Evolutionary conservation across 305 asterid genomes (phyloP).

Genomic region (Fraxinus latifolia): DNA sequence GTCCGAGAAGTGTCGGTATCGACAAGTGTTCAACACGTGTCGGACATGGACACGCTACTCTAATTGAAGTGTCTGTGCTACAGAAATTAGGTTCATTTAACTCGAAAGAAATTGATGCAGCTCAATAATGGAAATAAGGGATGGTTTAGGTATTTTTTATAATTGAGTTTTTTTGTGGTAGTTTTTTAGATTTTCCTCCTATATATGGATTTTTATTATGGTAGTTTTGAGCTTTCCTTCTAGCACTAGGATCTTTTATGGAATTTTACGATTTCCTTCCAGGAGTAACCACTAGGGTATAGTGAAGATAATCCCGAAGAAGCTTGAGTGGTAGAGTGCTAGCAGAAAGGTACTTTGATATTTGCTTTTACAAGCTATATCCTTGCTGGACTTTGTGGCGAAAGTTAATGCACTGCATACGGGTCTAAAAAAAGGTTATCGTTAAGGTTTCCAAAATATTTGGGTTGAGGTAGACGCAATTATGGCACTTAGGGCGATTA

Average conservation of each 20-base stretch:
- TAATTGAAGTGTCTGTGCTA: too few relatives aligned
- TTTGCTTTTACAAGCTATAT: background rate
- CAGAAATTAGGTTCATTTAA: background rate
- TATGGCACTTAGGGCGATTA: background rate
- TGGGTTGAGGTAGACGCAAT: background rate
- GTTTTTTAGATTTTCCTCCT: background rate
- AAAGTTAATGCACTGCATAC: background rate
- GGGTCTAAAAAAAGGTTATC: background rate
- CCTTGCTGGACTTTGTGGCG: background rate
- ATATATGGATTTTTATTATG: background rate
- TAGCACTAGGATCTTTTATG: background rate
- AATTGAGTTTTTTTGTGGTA: background rate
- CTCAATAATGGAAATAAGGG: background rate
- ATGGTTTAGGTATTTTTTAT: background rate
- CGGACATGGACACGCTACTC: too few relatives aligned
- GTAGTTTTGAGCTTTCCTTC: background rate
- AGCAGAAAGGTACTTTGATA: background rate
- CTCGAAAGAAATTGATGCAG: background rate
- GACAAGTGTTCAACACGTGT: too few relatives aligned
- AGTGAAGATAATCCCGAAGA: background rate
- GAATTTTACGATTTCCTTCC: background rate
- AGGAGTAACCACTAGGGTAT: background rate
- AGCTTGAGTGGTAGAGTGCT: background rate
- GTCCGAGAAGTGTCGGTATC: too few relatives aligned
- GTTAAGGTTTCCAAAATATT: background rate